phyloP scores from a whole-genome alignment of 2,329 filamentous ascomycete genomes.

The Ceratocystis variospora region DNA sequence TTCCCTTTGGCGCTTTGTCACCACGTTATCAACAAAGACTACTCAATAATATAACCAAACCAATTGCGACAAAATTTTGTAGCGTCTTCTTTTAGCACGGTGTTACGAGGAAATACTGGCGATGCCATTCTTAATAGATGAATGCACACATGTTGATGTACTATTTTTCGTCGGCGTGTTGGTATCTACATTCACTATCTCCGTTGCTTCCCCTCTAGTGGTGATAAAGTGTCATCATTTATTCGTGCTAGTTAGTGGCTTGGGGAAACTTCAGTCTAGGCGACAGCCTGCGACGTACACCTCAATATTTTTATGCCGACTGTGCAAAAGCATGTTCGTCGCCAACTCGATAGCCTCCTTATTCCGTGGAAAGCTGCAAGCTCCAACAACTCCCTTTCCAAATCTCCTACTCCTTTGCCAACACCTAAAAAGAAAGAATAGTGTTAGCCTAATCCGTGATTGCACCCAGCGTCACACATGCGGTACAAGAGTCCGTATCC shows the following conservation, averaged over 20 bases:
- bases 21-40: not conserved
- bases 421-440: constrained; percentile 10
- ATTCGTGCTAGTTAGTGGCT: not conserved
- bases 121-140: not conserved
- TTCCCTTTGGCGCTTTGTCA: not conserved
- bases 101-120: not conserved
- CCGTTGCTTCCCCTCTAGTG: no score
- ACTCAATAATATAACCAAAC: not conserved
- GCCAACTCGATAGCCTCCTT: not conserved
- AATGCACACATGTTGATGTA: not conserved
- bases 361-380: not conserved
- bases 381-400: not conserved
- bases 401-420: constrained; percentile 8
- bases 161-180: not conserved
- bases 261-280: not conserved
- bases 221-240: not conserved
- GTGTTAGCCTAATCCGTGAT: not conserved
- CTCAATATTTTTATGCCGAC: not conserved
- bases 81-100: not conserved
- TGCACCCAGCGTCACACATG: not conserved
- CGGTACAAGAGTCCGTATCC: not conserved
- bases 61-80: not conserved
- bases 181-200: no score
- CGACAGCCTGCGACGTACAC: constrained; percentile 3
- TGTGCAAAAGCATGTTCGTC: not conserved